Percentiles rank a stretch among this genome's conserved stretches.
phyloP scores from a whole-genome alignment of 1,139 yeast species.

The Geotrichum bryndzae region DNA sequence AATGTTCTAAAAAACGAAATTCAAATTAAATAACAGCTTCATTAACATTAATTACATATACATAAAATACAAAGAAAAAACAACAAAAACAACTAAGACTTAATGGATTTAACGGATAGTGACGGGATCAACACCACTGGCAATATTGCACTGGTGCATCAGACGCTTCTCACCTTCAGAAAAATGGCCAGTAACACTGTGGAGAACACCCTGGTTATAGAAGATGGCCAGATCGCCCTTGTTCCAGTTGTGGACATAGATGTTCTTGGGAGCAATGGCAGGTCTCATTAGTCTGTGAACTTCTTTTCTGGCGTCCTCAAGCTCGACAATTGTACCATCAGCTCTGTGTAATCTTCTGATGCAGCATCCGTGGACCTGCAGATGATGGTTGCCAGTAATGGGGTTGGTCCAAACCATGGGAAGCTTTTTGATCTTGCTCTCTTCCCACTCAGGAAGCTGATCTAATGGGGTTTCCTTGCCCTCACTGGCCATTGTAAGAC shows the following conservation, averaged over 20 bases:
- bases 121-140: constrained; percentile 66
- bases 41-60: neutral
- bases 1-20: no score
- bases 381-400: constrained; percentile 72
- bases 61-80: neutral
- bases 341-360: constrained; percentile 56
- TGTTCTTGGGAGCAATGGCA: constrained; percentile 47
- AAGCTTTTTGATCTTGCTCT: constrained; percentile 60
- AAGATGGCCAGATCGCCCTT: constrained; percentile 63
- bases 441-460: constrained; percentile 77
- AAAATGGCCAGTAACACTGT: constrained; percentile 84
- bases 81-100: neutral
- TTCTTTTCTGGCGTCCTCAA: constrained; percentile 65
- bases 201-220: constrained; percentile 85
- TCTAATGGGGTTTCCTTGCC: constrained; percentile 62
- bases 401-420: constrained; percentile 93
- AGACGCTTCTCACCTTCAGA: constrained; percentile 68
- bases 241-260: neutral
- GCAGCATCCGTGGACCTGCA: constrained; percentile 85
- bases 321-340: constrained; percentile 53
- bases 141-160: constrained; percentile 91
- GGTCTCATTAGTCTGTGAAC: constrained; percentile 75
- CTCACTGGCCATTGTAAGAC: constrained; percentile 77
- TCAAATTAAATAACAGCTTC: neutral
- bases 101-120: constrained; percentile 2